Base-by-base conservation (phyloP, 139 green algal species). In the Asterochloris sp. region DNA sequence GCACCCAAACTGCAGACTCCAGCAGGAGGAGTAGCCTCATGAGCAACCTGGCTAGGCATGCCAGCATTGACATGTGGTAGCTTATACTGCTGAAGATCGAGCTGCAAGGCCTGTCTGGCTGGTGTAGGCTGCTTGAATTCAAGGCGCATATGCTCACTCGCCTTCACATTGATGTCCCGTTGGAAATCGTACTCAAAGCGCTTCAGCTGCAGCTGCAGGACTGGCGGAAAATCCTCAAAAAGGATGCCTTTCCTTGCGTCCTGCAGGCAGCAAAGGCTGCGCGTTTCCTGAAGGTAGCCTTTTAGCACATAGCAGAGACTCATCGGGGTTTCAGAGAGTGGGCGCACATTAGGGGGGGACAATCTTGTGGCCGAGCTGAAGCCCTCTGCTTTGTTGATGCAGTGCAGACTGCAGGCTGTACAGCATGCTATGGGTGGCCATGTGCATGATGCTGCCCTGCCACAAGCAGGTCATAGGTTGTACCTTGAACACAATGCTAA, bases 151-250 rank as follows among this genome's bases (percentile, higher is more conserved):
- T 75, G 69, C 69, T 47, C 17, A 24, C 69, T 75, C 10, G 95
- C 93, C 90, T 98, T 97, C 83, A 96, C 80, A 87, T 93, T 92
- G 62, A 89, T 87, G 83, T 98, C 94, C 11, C 94, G 86, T 80
- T 92, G 81, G 63, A 93, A 97, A 85, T 99, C 97, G 84, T 98
- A 99, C 83, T 99, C 96, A 86, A 99, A 99, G 47, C 97, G 93
- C 89, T 98, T 98, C 29, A 99, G 91, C 83, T 99, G 97, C 76
- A 99, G 91, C 89, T 98, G 92, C 71, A 99, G 91, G 79, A 99
- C 94, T 14, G 96, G 96, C 12, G 97, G 96, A 29, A 99, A 93
- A 78, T 82, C 76, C 17, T 97, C 88, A 85, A 99, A 99, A 76
- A 96, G 83, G 29, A 98, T 92, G 62, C 96, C 94, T 85, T 97